These are phyloP conservation scores for Leishmania major DNA, from an alignment of 208 protist species.

Conservation along the genomic window DNA sequence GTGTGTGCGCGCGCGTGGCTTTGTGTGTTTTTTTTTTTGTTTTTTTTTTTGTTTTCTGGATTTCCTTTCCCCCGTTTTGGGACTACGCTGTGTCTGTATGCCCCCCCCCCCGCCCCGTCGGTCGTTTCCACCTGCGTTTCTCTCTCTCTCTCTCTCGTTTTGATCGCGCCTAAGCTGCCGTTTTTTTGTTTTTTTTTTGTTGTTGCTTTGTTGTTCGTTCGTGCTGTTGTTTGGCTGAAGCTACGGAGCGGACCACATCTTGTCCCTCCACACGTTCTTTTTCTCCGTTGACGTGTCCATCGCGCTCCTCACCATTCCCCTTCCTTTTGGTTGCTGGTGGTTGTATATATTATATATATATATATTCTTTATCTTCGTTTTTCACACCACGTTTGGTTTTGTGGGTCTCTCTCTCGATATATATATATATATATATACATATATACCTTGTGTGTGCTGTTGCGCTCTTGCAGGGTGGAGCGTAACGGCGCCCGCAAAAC, in stretches of 20 bases:
- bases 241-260: background rate
- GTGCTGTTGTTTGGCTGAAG: background rate
- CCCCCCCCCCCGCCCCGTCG: no score
- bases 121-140: background rate
- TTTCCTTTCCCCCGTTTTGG: no score
- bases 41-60: no score
- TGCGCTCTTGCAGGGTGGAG: background rate
- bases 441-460: background rate
- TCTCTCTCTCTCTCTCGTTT: background rate
- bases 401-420: background rate
- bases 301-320: background rate
- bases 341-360: no score
- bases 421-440: no score
- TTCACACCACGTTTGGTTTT: background rate
- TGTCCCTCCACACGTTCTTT: background rate
- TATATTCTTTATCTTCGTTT: background rate
- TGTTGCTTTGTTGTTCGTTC: no score
- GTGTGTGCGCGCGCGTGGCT: no score
- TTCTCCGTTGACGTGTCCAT: background rate
- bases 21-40: no score
- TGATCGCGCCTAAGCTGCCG: no score
- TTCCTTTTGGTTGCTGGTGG: background rate
- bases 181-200: no score
- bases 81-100: no score
- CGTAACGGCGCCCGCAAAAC: background rate